A percentile compares a stretch with the other conserved stretches of the same genome.
Evolutionary conservation across 139 green algal genomes (phyloP).

Genomic region (Spirogloea muscicola): DNA sequence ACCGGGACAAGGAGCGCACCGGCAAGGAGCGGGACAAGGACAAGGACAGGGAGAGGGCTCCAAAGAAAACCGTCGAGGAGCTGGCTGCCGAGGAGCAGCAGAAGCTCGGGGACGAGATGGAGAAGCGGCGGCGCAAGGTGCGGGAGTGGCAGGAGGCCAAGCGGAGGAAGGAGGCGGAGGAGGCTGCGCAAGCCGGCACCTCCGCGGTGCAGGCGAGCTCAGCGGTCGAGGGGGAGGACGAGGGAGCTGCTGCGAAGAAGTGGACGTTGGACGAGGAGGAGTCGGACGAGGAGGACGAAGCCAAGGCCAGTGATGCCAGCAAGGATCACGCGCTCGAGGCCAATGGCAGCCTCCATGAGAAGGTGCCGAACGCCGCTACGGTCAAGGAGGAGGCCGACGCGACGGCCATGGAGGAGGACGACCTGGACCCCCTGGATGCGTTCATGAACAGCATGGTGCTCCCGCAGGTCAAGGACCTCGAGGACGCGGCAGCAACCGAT

Average conservation of each 20-base stretch:
- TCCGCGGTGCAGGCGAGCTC: neutral
- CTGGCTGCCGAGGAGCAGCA: constrained; percentile 21
- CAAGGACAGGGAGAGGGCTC: no score
- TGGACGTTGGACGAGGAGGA: constrained; percentile 15
- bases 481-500: no score
- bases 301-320: no score
- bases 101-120: constrained; percentile 31
- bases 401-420: constrained; percentile 51
- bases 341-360: no score
- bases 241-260: neutral
- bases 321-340: no score
- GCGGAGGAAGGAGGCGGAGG: constrained; percentile 6
- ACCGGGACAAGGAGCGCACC: no score
- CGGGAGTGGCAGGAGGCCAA: constrained; percentile 30
- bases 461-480: constrained; percentile 24
- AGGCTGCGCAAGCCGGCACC: no score
- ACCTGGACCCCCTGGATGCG: constrained; percentile 83
- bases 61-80: no score
- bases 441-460: constrained; percentile 76
- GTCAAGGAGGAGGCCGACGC: constrained; percentile 1
- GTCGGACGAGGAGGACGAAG: constrained; percentile 16
- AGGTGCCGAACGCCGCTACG: no score
- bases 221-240: neutral
- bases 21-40: no score
- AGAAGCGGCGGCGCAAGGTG: constrained; percentile 10